These are phyloP conservation scores for Pyrus communis DNA, from an alignment of 306 rosid genomes.

Conservation along the genomic window DNA sequence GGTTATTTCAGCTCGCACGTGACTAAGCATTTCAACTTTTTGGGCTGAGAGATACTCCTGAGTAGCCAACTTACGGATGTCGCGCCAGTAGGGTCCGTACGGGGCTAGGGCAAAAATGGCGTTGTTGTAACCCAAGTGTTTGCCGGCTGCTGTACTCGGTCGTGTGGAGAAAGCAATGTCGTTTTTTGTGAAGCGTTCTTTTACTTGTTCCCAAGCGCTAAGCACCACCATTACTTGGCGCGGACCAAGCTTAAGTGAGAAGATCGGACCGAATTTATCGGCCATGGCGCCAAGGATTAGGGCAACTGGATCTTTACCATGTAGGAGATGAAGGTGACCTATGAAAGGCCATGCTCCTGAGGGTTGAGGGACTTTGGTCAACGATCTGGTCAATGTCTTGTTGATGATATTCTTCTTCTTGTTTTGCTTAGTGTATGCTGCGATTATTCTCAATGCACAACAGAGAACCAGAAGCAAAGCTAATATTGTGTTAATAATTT, in stretches of 20 bases:
- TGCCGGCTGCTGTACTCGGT: constrained; percentile 12
- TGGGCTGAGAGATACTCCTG: constrained; percentile 22
- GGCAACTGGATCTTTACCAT: background rate
- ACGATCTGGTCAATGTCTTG: background rate
- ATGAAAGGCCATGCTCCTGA: constrained; percentile 16
- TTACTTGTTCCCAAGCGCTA: constrained; percentile 14
- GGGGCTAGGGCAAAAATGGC: constrained; percentile 45
- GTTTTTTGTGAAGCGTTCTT: constrained; percentile 21
- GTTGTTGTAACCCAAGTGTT: constrained; percentile 9
- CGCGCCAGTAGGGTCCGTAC: constrained; percentile 55
- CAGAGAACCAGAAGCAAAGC: background rate
- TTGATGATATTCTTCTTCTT: background rate
- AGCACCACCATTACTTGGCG: constrained; percentile 8
- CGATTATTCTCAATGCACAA: background rate
- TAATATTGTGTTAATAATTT: background rate
- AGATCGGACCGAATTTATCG: constrained; percentile 23
- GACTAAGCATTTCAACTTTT: constrained; percentile 28
- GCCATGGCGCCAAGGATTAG: constrained; percentile 18
- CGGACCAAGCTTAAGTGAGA: constrained; percentile 13
- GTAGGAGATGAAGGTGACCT: constrained; percentile 25
- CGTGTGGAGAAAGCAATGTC: constrained; percentile 21
- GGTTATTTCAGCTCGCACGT: constrained; percentile 15
- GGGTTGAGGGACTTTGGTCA: constrained; percentile 14
- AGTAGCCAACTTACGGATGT: constrained; percentile 40
- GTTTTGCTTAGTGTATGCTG: background rate